A percentile compares a stretch with the other conserved stretches of the same genome.
These are phyloP conservation scores for Perkinsus marinus DNA, from an alignment of 169 alveolate species.

Conservation along the genomic window DNA sequence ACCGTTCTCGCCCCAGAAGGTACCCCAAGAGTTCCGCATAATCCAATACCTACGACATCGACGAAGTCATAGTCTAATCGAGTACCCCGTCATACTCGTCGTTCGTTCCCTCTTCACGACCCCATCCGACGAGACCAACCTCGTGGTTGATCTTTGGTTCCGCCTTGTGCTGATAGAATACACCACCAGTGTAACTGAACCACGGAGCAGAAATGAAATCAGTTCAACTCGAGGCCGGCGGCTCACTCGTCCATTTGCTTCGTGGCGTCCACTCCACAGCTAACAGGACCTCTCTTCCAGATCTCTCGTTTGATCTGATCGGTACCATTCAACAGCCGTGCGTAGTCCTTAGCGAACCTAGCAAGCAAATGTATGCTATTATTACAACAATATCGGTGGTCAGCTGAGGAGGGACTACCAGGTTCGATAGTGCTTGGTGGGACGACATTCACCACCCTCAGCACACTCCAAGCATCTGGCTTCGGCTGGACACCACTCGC, in stretches of 20 bases:
- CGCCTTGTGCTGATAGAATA: conserved; percentile 22
- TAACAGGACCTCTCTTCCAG: conserved; percentile 47
- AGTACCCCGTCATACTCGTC: conserved; percentile 31
- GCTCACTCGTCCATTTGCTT: conserved; percentile 22
- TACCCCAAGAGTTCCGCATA: conserved; percentile 60
- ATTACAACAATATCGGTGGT: not conserved
- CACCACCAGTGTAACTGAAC: conserved; percentile 41
- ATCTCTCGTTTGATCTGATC: conserved; percentile 50
- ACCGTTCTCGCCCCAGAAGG: conserved; percentile 59
- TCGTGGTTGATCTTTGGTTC: conserved; percentile 34
- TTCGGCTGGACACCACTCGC: not conserved
- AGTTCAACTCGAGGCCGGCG: no score
- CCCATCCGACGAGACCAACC: conserved; percentile 52
- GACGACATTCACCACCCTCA: conserved; percentile 19
- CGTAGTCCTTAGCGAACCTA: conserved; percentile 10
- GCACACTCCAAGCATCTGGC: not conserved
- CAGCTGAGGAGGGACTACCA: no score
- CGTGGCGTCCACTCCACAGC: conserved; percentile 48
- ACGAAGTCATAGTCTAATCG: no score
- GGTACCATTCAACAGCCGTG: conserved; percentile 38
- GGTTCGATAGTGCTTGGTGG: conserved; percentile 25
- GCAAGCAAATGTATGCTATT: not conserved
- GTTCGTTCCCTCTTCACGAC: conserved; percentile 10
- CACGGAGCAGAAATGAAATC: no score
- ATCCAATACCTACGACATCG: conserved; percentile 29